Evolutionary conservation across 176 grass and related monocot species (phyloP).

Genomic region (Cenchrus americanus): DNA sequence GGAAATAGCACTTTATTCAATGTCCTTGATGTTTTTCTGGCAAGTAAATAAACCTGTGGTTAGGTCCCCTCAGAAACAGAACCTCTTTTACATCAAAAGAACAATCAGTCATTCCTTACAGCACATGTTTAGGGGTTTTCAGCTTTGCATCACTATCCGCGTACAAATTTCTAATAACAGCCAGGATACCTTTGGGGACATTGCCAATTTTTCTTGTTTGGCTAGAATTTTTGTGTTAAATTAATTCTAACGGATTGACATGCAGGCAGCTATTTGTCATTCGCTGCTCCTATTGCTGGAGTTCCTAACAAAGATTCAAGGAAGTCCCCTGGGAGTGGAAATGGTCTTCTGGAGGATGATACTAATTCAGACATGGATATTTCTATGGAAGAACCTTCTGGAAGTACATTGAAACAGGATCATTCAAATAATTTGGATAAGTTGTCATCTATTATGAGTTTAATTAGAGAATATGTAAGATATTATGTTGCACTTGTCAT

Average conservation of each 20-base stretch:
- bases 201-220: constrained; percentile 14
- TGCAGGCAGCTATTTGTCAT: constrained; percentile 79
- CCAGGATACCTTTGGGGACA: constrained; percentile 10
- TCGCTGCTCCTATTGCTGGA: constrained; percentile 51
- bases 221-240: constrained; percentile 30
- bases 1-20: constrained; percentile 7
- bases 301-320: constrained; percentile 48
- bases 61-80: neutral
- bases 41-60: neutral
- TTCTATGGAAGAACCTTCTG: constrained; percentile 51
- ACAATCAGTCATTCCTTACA: neutral
- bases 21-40: constrained; percentile 21
- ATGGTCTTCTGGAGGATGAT: constrained; percentile 85
- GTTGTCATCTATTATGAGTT: constrained; percentile 52
- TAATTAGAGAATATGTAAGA: constrained; percentile 75
- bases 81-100: neutral
- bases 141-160: constrained; percentile 12
- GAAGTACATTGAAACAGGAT: constrained; percentile 52
- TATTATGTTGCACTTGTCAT: constrained; percentile 34
- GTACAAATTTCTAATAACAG: constrained; percentile 19
- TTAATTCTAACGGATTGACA: constrained; percentile 28
- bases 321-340: constrained; percentile 56
- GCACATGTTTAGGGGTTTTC: neutral
- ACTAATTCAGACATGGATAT: constrained; percentile 37
- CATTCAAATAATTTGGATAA: constrained; percentile 53